Evolutionary conservation across 352 stramenopile species (phyloP).

Genomic region (Phytopythium boreale): DNA sequence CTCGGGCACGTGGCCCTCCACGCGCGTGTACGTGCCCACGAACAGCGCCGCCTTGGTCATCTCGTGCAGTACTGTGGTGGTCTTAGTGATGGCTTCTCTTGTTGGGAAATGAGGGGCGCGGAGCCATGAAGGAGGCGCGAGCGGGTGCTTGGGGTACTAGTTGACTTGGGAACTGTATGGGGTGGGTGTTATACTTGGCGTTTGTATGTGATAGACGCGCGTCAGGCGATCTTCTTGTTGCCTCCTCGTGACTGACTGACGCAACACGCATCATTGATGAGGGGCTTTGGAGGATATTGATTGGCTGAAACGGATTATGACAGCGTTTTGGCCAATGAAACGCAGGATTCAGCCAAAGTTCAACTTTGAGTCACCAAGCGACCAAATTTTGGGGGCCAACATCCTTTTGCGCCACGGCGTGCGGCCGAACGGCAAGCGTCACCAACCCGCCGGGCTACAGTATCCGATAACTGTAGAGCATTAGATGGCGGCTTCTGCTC

Average conservation of each 20-base stretch:
- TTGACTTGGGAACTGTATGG: background rate
- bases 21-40: conserved; percentile 84
- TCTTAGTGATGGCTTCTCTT: background rate
- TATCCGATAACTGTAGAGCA: too few species aligned
- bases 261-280: conserved; percentile 14
- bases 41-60: conserved; percentile 48
- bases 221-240: background rate
- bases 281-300: background rate
- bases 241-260: background rate
- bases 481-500: too few species aligned
- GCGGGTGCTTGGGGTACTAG: background rate
- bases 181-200: background rate
- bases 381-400: background rate
- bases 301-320: background rate
- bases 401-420: too few species aligned
- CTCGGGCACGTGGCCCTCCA: conserved; percentile 65
- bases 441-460: too few species aligned
- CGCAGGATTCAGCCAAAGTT: background rate
- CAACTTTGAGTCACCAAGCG: background rate
- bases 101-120: conserved; percentile 13
- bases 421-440: too few species aligned
- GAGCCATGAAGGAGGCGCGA: too few species aligned
- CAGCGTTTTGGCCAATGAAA: background rate
- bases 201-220: background rate
- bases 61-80: background rate